Evolutionary conservation across 129 eudicot species (phyloP), one percentile per base, ranked within the genome.

Genomic region (Flaveria linearis): DNA sequence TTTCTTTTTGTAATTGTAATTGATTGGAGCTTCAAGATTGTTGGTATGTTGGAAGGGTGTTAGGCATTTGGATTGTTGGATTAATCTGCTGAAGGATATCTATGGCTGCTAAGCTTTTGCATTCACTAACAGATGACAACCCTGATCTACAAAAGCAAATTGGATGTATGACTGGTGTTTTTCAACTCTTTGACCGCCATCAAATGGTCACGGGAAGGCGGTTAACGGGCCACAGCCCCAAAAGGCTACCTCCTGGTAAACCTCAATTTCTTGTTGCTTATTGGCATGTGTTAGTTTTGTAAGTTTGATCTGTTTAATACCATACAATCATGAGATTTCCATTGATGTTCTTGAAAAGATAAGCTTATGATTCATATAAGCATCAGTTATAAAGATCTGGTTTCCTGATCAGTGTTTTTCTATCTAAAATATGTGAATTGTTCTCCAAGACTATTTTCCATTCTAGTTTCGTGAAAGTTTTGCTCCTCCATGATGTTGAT

Each of bases 101-200:
- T 68, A 91, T 91, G 97, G 97, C 96, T 76, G 94, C 98, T 36
- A 93, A 88, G 76, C 86, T 90, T 74, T 79, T 93, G 71, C 97
- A 87, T 82, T 87, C 98, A 66, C 64, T 90, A 75, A 84, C 96
- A 43, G 98, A 93, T 71, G 98, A 90, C 0, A 93, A 93, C 75
- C 87, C 92, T 55, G 96, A 93, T 84, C 86, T 93, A 86, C 92
- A 89, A 70, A 93, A 91, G 87, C 98, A 93, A 61, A 88, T 93
- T 6, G 98, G 98, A 85, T 93, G 98, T 56, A 90, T 90, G 98
- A 88, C 92, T 12, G 98, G 98, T 17, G 89, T 93, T 22, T 88
- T 93, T 74, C 97, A 93, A 41, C 75, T 93, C 75, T 93, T 93
- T 63, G 98, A 93, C 65, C 91, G 97, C 6, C 88, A 87, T 7